Evolutionary conservation across 2,329 filamentous ascomycete species (phyloP).

Genomic region (Gremmenia infestans): DNA sequence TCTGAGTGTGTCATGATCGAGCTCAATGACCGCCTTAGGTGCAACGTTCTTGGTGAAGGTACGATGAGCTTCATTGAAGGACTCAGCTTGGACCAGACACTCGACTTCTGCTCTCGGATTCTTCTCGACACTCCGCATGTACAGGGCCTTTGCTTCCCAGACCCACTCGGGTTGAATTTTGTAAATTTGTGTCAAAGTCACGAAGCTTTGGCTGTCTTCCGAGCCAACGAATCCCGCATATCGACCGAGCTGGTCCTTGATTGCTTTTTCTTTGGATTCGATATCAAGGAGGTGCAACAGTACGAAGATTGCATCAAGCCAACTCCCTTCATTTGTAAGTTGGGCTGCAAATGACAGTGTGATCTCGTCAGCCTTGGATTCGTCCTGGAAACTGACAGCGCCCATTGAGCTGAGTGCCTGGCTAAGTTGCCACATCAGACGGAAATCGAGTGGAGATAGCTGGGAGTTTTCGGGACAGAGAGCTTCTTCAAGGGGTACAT

Average conservation of each 20-base stretch:
- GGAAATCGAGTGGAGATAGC: slow-evolving; percentile 67
- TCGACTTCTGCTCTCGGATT: slow-evolving; percentile 68
- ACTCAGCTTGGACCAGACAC: slow-evolving; percentile 72
- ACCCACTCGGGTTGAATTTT: slow-evolving; percentile 74
- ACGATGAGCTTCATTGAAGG: slow-evolving; percentile 76
- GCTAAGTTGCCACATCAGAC: slow-evolving; percentile 81
- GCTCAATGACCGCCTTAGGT: slow-evolving; percentile 74
- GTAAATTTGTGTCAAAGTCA: slow-evolving; percentile 56
- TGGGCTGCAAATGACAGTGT: slow-evolving; percentile 62
- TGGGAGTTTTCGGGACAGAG: slow-evolving; percentile 73
- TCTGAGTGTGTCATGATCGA: slow-evolving; percentile 67
- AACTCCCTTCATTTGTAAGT: slow-evolving; percentile 58
- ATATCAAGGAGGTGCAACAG: slow-evolving; percentile 67
- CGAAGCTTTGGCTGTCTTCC: slow-evolving; percentile 51
- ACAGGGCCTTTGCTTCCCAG: slow-evolving; percentile 80
- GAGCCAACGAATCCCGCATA: slow-evolving; percentile 64
- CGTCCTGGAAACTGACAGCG: slow-evolving; percentile 45
- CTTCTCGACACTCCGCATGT: slow-evolving; percentile 68
- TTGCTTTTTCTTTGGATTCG: slow-evolving; percentile 56
- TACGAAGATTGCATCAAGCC: slow-evolving; percentile 70
- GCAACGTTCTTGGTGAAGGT: slow-evolving; percentile 78
- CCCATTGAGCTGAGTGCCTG: slow-evolving; percentile 53
- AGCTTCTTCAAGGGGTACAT: slow-evolving; percentile 59
- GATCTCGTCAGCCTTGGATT: slow-evolving; percentile 57
- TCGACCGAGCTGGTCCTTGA: slow-evolving; percentile 69